These are phyloP conservation scores for Pezicula neosporulosa DNA, from an alignment of 2,329 filamentous ascomycete genomes.

Conservation along the genomic window DNA sequence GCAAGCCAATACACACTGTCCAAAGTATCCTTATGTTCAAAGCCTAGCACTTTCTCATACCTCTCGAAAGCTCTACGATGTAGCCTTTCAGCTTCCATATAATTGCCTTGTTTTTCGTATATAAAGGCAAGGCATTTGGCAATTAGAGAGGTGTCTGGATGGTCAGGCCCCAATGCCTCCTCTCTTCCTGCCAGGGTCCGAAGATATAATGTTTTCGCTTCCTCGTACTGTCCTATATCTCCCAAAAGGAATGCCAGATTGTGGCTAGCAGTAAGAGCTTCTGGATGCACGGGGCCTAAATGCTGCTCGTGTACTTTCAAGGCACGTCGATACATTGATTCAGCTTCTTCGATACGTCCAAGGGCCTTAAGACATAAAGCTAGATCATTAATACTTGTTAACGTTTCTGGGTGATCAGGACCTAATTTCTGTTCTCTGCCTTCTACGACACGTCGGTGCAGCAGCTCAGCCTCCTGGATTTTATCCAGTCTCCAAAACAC, in stretches of 20 bases:
- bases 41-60: not conserved
- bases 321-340: too few species aligned
- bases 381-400: conserved; percentile 19
- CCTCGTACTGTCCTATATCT: too few species aligned
- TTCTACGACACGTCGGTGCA: not conserved
- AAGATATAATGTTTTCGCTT: too few species aligned
- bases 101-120: not conserved
- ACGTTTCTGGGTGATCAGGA: conserved; percentile 16
- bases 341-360: too few species aligned
- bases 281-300: too few species aligned
- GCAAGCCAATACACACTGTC: too few species aligned
- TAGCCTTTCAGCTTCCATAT: not conserved
- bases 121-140: conserved; percentile 1
- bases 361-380: not conserved
- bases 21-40: too few species aligned
- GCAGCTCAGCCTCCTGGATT: not conserved
- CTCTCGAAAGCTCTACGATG: not conserved
- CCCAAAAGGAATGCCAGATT: too few species aligned
- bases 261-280: too few species aligned
- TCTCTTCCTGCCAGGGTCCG: not conserved
- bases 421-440: conserved; percentile 15
- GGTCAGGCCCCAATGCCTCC: not conserved
- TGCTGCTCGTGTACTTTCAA: too few species aligned
- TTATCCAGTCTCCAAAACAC: too few species aligned
- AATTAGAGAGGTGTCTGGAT: not conserved